phyloP scores from a whole-genome alignment of 2,329 filamentous ascomycete species.

The Corynespora cassiicola region DNA sequence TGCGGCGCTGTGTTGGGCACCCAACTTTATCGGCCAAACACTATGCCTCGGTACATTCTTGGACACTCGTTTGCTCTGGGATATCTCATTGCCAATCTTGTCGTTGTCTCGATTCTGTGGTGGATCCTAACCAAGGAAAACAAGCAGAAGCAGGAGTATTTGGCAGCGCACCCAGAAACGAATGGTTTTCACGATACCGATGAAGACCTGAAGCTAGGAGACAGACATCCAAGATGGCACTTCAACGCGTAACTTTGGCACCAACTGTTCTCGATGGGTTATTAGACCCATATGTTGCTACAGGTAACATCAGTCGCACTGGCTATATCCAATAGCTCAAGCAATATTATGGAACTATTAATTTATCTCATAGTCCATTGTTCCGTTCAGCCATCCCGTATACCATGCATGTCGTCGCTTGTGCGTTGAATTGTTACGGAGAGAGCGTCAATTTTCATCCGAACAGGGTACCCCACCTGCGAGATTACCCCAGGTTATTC shows the following conservation, averaged over 20 bases:
- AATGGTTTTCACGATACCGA: slow-evolving; percentile 35
- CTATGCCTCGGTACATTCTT: slow-evolving; percentile 41
- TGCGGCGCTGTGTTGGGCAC: slow-evolving; percentile 49
- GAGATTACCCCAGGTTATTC: no score
- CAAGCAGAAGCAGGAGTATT: slow-evolving; percentile 29
- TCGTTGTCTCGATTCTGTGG: slow-evolving; percentile 38
- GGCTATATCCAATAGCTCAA: no score
- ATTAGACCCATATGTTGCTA: no score
- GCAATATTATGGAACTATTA: no score
- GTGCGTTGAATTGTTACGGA: no score
- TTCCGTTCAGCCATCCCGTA: no score
- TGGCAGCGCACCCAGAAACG: slow-evolving; percentile 32
- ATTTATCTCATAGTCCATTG: no score
- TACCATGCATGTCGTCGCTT: no score
- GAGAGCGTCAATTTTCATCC: no score
- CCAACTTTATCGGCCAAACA: slow-evolving; percentile 44
- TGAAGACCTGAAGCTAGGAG: slow-evolving; percentile 38
- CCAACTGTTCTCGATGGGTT: no score
- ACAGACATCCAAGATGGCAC: slow-evolving; percentile 44
- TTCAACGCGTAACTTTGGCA: slow-evolving; percentile 42
- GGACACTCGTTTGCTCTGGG: slow-evolving; percentile 45
- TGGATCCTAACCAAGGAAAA: slow-evolving; percentile 41
- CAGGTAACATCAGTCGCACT: no score
- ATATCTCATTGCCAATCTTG: slow-evolving; percentile 39
- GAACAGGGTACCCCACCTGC: no score